These are phyloP conservation scores for Brasenia schreberi DNA, from an alignment of 164 flowering plant species.

Conservation along the genomic window DNA sequence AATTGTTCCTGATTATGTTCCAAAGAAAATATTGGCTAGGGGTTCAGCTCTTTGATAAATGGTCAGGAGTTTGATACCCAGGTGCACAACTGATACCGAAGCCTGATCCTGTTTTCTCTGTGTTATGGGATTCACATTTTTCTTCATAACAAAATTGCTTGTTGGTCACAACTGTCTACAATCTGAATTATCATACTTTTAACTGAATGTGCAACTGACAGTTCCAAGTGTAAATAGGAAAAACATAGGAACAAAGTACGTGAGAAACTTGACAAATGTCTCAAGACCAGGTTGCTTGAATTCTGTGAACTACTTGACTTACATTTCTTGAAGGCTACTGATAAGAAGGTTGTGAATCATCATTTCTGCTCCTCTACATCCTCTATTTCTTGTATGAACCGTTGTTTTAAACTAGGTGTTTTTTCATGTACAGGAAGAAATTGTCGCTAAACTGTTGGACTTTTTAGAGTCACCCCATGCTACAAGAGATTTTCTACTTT, in stretches of 20 bases:
- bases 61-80: no score
- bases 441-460: slow-evolving; percentile 57
- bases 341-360: slow-evolving; percentile 51
- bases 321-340: slow-evolving; percentile 42
- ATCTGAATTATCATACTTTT: not conserved
- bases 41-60: no score
- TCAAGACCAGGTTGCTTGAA: slow-evolving; percentile 65
- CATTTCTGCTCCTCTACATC: not conserved
- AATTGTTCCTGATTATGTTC: no score
- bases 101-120: no score
- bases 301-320: slow-evolving; percentile 81
- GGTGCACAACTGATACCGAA: no score
- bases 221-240: slow-evolving; percentile 32
- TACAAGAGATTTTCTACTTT: slow-evolving; percentile 49
- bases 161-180: no score
- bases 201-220: slow-evolving; percentile 2
- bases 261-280: slow-evolving; percentile 71
- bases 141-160: no score
- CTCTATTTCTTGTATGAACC: no score
- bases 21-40: no score
- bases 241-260: slow-evolving; percentile 56
- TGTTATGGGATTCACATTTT: no score
- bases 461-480: slow-evolving; percentile 76
- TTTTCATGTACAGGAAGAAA: slow-evolving; percentile 58
- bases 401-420: no score